Base-by-base conservation (phyloP, 2,329 filamentous ascomycete species). In the Aschersonia sp. region DNA sequence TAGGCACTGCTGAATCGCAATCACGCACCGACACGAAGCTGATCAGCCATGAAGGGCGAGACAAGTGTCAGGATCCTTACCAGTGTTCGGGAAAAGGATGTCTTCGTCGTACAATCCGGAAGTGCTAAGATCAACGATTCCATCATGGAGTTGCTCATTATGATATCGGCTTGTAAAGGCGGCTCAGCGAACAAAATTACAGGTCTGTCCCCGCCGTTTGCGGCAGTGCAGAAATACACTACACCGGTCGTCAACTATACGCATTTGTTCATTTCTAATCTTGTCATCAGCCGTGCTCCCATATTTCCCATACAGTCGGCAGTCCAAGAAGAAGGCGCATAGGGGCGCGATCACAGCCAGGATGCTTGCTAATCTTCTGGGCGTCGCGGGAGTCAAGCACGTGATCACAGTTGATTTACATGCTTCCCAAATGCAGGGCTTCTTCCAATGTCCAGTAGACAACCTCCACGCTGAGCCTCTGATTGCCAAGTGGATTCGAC, bases 291-390 rank as follows among this genome's bases (percentile, higher is more conserved):
- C 87, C 55, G 86, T 92, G 53, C 78, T 92, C 59, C 87, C 87
- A 9, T 97, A 97, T 69, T 98, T 97, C 61, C 92, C 92, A n/a
- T 98, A 98, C 72, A 96, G 89, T 56, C 87, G 92, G 52, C 92
- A 98, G 67, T 97, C 91, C 50, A 98, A 98, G 75, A 97, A 97
- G 75, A 98, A 98, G 70, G 89, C 88, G 49, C 91, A 97, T 62
- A 80, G 92, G 54, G 92, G 92, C 46, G 89, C 92, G 50, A 97
- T 98, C 61, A 96, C 92, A 6, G 92, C 92, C 48, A 83, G 91
- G 56, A 95, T 98, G 89, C 78, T 98, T 47, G 91, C 92, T 51
- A 98, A 98, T 64, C 78, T 97, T 45, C 80, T 98, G 56, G 79
- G 85, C 51, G 85, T 98, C 49, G 92, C 92, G 46, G 92, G 92